Evolutionary conservation across 129 eudicot genomes (phyloP).

Genomic region (Pittosporum tobira): DNA sequence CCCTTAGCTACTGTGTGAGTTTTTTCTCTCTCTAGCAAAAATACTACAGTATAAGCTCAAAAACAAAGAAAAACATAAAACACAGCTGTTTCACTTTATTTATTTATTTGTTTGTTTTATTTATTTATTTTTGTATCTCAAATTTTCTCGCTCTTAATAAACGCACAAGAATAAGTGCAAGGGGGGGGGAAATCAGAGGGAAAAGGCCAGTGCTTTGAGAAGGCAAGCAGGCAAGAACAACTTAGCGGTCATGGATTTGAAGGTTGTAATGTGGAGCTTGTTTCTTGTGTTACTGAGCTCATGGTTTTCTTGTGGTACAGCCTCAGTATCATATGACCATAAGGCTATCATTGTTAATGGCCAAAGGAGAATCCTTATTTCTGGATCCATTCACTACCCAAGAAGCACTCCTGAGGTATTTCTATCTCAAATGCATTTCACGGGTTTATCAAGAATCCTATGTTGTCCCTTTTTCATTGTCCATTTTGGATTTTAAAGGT

Average conservation of each 20-base stretch:
- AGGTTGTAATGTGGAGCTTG: slow-evolving; percentile 18
- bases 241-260: slow-evolving; percentile 11
- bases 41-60: not conserved
- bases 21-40: slow-evolving; percentile 5
- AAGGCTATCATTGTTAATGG: slow-evolving; percentile 83
- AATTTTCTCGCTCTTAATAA: slow-evolving; percentile 8
- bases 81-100: slow-evolving; percentile 22
- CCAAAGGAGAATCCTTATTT: slow-evolving; percentile 71
- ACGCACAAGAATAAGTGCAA: slow-evolving; percentile 23
- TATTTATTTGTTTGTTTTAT: not conserved
- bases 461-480: not conserved
- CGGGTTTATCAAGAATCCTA: not conserved
- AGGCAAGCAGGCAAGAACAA: slow-evolving; percentile 5
- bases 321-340: slow-evolving; percentile 81
- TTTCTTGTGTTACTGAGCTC: slow-evolving; percentile 37
- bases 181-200: slow-evolving; percentile 9
- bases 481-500: not conserved
- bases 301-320: slow-evolving; percentile 37
- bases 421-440: slow-evolving; percentile 29
- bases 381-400: slow-evolving; percentile 99
- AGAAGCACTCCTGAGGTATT: slow-evolving; percentile 98
- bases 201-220: slow-evolving; percentile 20
- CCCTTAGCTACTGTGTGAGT: not conserved
- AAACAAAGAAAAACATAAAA: not conserved
- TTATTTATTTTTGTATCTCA: not conserved